phyloP scores from a whole-genome alignment of 1,139 yeast genomes.

The Yamadazyma sp. region DNA sequence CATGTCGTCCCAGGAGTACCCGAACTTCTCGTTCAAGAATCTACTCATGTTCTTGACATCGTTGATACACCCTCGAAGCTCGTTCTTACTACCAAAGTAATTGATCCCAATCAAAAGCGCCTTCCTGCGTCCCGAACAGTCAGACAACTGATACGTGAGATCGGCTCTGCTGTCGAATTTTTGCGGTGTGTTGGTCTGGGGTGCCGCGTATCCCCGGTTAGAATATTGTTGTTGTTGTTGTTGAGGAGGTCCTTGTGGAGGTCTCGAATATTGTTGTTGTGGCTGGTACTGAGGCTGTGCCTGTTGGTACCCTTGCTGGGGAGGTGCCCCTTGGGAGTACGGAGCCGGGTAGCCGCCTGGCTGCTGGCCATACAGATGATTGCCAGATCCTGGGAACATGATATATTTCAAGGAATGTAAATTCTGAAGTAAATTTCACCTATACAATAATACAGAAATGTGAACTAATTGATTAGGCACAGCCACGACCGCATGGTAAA shows the following conservation, averaged over 20 bases:
- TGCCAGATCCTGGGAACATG: conserved; percentile 41
- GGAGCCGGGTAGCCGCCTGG: neutral
- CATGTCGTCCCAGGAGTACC: conserved; percentile 76
- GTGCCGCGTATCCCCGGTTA: conserved; percentile 17
- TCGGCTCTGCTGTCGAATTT: conserved; percentile 30
- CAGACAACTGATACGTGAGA: conserved; percentile 64
- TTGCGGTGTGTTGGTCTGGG: conserved; percentile 30
- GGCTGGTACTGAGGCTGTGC: neutral
- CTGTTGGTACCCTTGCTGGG: conserved; percentile 15
- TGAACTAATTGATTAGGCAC: no score
- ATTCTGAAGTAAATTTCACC: conserved; percentile 3
- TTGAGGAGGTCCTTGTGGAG: conserved; percentile 14
- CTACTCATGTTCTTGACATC: conserved; percentile 66
- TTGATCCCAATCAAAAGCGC: conserved; percentile 87
- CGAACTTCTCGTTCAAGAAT: conserved; percentile 57
- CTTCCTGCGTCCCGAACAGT: conserved; percentile 73
- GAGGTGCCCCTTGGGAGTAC: conserved; percentile 6
- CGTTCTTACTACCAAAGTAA: conserved; percentile 72
- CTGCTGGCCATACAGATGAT: conserved; percentile 16
- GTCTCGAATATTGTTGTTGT: conserved; percentile 9
- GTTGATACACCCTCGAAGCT: conserved; percentile 83
- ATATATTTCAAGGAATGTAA: conserved; percentile 1
- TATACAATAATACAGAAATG: neutral
- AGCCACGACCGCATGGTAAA: no score
- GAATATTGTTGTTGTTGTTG: conserved; percentile 1